A percentile compares a stretch with the other conserved stretches of the same genome.
Conservation (phyloP, 345 rosid genomes). For the Durio zibethinus region DNA sequence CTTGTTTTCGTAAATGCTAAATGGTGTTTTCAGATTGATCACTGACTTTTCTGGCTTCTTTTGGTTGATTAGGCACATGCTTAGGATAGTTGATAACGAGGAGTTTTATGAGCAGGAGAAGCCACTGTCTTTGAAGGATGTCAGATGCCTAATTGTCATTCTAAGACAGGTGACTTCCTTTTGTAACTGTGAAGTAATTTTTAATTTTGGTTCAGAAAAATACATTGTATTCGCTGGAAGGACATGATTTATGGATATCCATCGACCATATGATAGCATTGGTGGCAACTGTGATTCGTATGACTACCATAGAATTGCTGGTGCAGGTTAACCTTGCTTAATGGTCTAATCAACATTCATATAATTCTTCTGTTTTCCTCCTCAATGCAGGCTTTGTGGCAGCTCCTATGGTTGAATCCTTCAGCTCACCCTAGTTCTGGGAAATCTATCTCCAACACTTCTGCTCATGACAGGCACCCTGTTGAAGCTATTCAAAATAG, state of each 20-base stretch:
- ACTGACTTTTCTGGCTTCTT: constrained; percentile 12
- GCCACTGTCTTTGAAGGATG: constrained; percentile 79
- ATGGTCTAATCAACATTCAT: background rate
- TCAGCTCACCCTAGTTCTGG: constrained; percentile 40
- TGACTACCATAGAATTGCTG: background rate
- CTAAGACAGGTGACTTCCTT: constrained; percentile 68
- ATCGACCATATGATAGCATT: background rate
- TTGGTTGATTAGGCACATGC: constrained; percentile 86
- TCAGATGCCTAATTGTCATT: constrained; percentile 64
- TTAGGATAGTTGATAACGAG: constrained; percentile 88
- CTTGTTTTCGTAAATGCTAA: background rate
- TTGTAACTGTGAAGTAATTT: background rate
- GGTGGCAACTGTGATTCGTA: background rate
- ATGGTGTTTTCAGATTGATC: constrained; percentile 2
- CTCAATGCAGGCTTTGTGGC: constrained; percentile 82
- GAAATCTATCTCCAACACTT: constrained; percentile 38
- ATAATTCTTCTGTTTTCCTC: background rate
- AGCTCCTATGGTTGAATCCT: constrained; percentile 85
- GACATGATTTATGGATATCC: background rate
- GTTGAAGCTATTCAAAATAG: constrained; percentile 60
- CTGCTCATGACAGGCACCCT: constrained; percentile 47
- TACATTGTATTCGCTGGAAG: background rate
- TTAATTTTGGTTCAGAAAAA: background rate
- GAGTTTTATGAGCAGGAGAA: constrained; percentile 96
- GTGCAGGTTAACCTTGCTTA: background rate